Percentiles rank a stretch among this genome's conserved stretches.
These are phyloP conservation scores for Russula virescens DNA, from an alignment of 768 basidiomycete genomes.

Conservation along the genomic window DNA sequence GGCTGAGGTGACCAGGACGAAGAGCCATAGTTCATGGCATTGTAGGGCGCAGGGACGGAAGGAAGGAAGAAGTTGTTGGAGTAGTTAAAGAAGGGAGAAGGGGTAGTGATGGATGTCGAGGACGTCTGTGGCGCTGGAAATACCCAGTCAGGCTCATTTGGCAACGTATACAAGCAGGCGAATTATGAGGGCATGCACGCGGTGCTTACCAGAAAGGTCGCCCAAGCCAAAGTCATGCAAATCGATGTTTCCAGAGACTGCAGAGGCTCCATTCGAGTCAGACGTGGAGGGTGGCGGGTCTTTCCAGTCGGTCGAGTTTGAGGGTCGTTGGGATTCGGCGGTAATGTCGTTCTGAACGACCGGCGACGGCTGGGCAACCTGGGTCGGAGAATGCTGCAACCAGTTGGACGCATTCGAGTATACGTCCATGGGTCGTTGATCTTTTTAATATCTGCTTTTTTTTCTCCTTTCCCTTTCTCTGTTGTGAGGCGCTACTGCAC, in stretches of 20 bases:
- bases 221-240: constrained; percentile 24
- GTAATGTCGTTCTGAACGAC: constrained; percentile 9
- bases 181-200: constrained; percentile 12
- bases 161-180: background rate
- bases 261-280: constrained; percentile 28
- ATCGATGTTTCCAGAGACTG: constrained; percentile 30
- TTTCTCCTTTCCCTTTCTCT: constrained; percentile 33
- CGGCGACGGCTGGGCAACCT: constrained; percentile 16
- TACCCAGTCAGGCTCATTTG: constrained; percentile 11
- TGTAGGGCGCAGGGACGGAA: constrained; percentile 42
- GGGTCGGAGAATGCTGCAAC: constrained; percentile 36
- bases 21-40: constrained; percentile 49
- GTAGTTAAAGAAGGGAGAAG: constrained; percentile 33
- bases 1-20: constrained; percentile 41
- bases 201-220: constrained; percentile 25
- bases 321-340: constrained; percentile 28
- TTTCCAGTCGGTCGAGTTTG: constrained; percentile 33
- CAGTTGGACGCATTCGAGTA: constrained; percentile 40
- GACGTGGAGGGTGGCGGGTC: constrained; percentile 30
- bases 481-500: constrained; percentile 32
- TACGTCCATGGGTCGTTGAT: constrained; percentile 40
- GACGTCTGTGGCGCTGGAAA: constrained; percentile 36
- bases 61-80: constrained; percentile 37
- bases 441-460: constrained; percentile 40
- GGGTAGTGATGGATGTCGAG: constrained; percentile 34